These are phyloP conservation scores for Trypanosoma lewisi DNA, from an alignment of 208 protist species.

Conservation along the genomic window DNA sequence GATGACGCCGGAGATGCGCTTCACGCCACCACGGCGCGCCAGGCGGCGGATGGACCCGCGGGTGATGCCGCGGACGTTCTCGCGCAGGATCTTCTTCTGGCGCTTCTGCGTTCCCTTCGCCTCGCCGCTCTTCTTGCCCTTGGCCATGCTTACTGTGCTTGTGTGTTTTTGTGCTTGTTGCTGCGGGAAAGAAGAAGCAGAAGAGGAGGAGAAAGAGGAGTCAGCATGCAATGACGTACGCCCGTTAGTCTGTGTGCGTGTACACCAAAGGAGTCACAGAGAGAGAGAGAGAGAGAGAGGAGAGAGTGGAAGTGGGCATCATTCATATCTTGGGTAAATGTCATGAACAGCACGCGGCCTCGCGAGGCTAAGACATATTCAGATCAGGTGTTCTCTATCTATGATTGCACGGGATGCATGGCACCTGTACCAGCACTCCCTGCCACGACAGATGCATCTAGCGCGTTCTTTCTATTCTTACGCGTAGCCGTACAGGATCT, in stretches of 20 bases:
- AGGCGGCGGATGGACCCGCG: slow-evolving; percentile 87
- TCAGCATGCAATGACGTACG: neutral
- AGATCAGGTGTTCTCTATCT: too few species aligned
- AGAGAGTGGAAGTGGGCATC: too few species aligned
- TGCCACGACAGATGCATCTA: too few species aligned
- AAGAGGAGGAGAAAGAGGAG: neutral
- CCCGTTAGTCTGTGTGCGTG: neutral
- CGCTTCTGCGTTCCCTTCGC: slow-evolving; percentile 77
- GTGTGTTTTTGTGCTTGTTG: neutral
- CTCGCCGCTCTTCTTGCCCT: slow-evolving; percentile 72
- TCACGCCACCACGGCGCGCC: slow-evolving; percentile 90
- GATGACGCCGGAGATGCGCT: slow-evolving; percentile 72
- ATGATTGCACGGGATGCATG: too few species aligned
- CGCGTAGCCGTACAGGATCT: too few species aligned
- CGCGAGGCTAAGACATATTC: too few species aligned
- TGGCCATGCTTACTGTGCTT: slow-evolving; percentile 43
- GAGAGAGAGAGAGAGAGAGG: too few species aligned
- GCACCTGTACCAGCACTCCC: too few species aligned
- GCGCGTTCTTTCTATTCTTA: too few species aligned
- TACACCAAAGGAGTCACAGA: neutral
- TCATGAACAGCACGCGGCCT: too few species aligned
- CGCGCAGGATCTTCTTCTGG: slow-evolving; percentile 85
- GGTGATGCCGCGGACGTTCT: slow-evolving; percentile 86
- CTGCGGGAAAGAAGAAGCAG: neutral
- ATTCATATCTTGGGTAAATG: too few species aligned